phyloP scores from a whole-genome alignment of 228 moss, liverwort and hornwort genomes.

The Sphagnum fallax region DNA sequence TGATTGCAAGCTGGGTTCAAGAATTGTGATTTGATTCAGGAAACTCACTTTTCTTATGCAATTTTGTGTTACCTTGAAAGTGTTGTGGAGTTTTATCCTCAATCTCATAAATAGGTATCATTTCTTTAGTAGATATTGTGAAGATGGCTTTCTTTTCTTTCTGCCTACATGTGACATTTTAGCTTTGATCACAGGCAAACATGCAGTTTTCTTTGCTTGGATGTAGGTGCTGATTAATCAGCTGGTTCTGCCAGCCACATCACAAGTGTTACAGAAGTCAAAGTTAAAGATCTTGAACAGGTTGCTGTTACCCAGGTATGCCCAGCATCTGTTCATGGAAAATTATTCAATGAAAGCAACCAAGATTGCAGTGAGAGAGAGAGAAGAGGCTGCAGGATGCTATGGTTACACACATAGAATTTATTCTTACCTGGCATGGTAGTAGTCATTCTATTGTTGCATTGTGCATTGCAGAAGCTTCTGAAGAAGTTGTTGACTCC shows the following conservation, averaged over 20 bases:
- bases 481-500: constrained; percentile 44
- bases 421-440: too few relatives aligned
- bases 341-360: too few relatives aligned
- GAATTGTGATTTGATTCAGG: neutral
- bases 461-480: constrained; percentile 25
- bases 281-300: constrained; percentile 34
- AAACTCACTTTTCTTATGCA: neutral
- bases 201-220: neutral
- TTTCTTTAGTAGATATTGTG: too few relatives aligned
- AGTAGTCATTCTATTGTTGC: too few relatives aligned
- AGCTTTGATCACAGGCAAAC: neutral
- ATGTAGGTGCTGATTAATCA: constrained; percentile 50
- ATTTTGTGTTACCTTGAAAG: neutral
- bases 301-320: constrained; percentile 33
- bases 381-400: too few relatives aligned
- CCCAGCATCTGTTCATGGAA: too few relatives aligned
- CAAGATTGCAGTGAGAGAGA: too few relatives aligned
- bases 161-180: neutral
- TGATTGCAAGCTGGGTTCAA: constrained; percentile 35
- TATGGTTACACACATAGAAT: too few relatives aligned
- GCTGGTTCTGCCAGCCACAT: constrained; percentile 48
- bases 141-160: neutral
- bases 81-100: neutral
- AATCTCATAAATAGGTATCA: too few relatives aligned
- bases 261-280: constrained; percentile 50